phyloP scores from a whole-genome alignment of 495 filamentous ascomycete species.

The Pyrenopolyporus hunteri region DNA sequence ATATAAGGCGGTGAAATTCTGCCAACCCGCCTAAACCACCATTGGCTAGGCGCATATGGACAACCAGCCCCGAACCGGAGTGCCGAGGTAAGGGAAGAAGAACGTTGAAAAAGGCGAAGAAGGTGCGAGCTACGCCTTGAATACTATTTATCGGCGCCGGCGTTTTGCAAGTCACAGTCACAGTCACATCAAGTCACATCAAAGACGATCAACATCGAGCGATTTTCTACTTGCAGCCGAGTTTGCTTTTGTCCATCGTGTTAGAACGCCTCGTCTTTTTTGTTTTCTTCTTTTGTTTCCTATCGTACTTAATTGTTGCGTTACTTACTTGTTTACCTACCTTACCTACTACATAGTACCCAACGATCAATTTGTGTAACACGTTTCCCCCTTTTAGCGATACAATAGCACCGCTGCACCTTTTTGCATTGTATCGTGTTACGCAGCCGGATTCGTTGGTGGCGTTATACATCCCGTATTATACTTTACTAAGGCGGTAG shows the following conservation, averaged over 20 bases:
- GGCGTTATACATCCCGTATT: no score
- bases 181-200: neutral
- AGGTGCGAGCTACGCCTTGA: conserved; percentile 3
- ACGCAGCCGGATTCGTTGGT: no score
- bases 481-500: no score
- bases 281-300: neutral
- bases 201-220: no score
- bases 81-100: conserved; percentile 28
- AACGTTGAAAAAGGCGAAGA: neutral
- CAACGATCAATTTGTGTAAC: no score
- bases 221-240: neutral
- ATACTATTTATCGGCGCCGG: conserved; percentile 10
- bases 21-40: conserved; percentile 17
- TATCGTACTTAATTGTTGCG: neutral
- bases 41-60: conserved; percentile 9
- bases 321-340: neutral
- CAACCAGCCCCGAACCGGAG: conserved; percentile 28
- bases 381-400: neutral
- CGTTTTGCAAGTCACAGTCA: neutral
- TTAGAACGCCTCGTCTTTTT: neutral
- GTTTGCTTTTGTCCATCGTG: neutral
- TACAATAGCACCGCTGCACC: no score
- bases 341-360: no score
- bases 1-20: conserved; percentile 20
- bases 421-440: no score